Conservation (phyloP, 1,284 basidiomycete species). For the Naganishia liquefaciens region DNA sequence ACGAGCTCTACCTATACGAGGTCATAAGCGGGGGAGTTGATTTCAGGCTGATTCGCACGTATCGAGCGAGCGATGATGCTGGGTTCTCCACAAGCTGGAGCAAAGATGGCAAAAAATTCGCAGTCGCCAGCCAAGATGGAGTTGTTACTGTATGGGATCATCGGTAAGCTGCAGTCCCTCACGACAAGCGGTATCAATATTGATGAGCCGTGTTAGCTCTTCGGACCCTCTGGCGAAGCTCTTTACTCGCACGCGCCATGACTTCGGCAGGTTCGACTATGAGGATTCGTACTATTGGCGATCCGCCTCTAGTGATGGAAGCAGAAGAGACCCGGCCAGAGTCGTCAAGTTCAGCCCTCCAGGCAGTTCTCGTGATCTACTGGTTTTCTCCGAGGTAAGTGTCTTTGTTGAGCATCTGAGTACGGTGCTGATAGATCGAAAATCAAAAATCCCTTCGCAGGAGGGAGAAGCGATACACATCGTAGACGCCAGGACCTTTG, state of each 20-base stretch:
- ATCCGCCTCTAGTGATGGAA: constrained; percentile 12
- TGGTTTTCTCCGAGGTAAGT: constrained; percentile 52
- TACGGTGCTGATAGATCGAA: neutral
- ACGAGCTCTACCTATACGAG: constrained; percentile 51
- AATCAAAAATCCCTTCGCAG: constrained; percentile 32
- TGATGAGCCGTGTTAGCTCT: constrained; percentile 30
- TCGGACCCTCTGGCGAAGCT: constrained; percentile 51
- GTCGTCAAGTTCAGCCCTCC: constrained; percentile 54
- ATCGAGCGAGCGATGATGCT: constrained; percentile 50
- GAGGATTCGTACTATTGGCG: constrained; percentile 28
- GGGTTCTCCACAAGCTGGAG: constrained; percentile 53
- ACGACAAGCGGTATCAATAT: neutral
- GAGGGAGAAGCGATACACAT: constrained; percentile 52
- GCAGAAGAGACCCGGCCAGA: constrained; percentile 46
- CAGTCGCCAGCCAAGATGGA: constrained; percentile 53
- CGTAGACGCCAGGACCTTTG: constrained; percentile 52
- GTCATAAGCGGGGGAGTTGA: constrained; percentile 49
- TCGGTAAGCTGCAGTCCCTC: constrained; percentile 35
- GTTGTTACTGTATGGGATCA: constrained; percentile 55
- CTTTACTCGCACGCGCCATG: constrained; percentile 37
- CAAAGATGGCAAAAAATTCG: constrained; percentile 54
- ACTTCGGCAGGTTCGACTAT: constrained; percentile 22
- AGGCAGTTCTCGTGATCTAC: constrained; percentile 48
- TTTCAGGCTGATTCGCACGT: constrained; percentile 48
- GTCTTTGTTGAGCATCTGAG: neutral